Evolutionary conservation across 177 flowering plant genomes (phyloP).

Genomic region (Telopea speciosissima): DNA sequence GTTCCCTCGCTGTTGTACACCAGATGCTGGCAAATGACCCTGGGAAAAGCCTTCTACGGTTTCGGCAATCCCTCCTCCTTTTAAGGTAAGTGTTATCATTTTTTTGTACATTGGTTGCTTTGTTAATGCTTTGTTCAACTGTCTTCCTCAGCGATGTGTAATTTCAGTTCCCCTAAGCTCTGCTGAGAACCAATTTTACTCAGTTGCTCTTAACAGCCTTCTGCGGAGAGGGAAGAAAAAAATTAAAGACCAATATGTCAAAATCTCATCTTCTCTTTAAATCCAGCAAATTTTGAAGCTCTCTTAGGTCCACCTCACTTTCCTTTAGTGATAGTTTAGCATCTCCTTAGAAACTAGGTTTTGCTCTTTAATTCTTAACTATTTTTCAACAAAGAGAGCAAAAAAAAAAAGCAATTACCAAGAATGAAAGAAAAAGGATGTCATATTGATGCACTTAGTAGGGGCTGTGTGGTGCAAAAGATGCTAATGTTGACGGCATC

Average conservation of each 20-base stretch:
- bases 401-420: background rate
- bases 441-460: background rate
- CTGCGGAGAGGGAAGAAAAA: background rate
- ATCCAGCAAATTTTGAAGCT: background rate
- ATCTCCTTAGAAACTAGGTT: background rate
- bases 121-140: background rate
- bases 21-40: conserved; percentile 87
- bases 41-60: conserved; percentile 65
- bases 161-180: background rate
- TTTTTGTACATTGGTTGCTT: background rate
- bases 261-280: background rate
- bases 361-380: too few species aligned
- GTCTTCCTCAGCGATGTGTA: background rate
- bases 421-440: background rate
- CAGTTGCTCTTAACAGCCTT: background rate
- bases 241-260: background rate
- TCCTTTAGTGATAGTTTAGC: background rate
- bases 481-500: background rate
- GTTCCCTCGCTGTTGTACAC: conserved; percentile 88
- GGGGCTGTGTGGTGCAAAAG: background rate
- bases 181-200: background rate
- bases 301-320: background rate
- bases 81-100: conserved; percentile 42
- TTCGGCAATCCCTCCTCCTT: conserved; percentile 89
- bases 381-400: too few species aligned